Evolutionary conservation across 768 basidiomycete species (phyloP).

Genomic region (Porphyrellus cyaneotinctus): DNA sequence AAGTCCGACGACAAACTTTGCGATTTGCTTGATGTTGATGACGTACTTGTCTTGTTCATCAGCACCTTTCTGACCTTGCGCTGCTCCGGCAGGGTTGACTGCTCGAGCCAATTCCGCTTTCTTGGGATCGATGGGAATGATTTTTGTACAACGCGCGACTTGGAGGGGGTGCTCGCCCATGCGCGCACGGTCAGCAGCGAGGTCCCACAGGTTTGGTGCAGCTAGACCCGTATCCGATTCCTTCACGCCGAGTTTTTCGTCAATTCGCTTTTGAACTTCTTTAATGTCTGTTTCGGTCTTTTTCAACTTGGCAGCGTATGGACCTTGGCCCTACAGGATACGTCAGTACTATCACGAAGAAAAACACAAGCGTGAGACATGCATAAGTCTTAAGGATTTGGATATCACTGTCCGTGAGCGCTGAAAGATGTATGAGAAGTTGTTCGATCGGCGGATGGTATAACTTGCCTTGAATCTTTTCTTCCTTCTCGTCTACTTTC

Average conservation of each 20-base stretch:
- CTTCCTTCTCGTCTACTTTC: conserved; percentile 80
- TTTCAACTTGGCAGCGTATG: conserved; percentile 87
- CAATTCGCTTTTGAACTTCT: conserved; percentile 94
- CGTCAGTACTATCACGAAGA: not conserved
- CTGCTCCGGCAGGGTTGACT: conserved; percentile 71
- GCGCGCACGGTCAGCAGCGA: conserved; percentile 85
- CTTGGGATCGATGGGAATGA: conserved; percentile 78
- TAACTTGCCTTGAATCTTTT: conserved; percentile 81
- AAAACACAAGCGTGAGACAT: conserved; percentile 24
- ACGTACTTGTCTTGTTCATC: conserved; percentile 99
- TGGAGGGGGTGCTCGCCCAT: conserved; percentile 93
- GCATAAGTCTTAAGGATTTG: conserved; percentile 99
- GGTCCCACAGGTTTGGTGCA: conserved; percentile 96
- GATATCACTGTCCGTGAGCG: conserved; percentile 96
- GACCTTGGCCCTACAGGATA: conserved; percentile 84
- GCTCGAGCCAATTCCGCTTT: conserved; percentile 75
- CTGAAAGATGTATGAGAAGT: conserved; percentile 38
- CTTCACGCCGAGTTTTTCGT: conserved; percentile 97
- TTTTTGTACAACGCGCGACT: conserved; percentile 98
- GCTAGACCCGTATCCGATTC: conserved; percentile 98
- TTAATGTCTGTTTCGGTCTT: conserved; percentile 89
- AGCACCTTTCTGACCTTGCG: conserved; percentile 90
- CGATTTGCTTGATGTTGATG: conserved; percentile 99
- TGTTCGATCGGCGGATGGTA: not conserved
- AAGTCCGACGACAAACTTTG: conserved; percentile 97